Base-by-base conservation (phyloP, 257 asterid species). In the Fraxinus americana region DNA sequence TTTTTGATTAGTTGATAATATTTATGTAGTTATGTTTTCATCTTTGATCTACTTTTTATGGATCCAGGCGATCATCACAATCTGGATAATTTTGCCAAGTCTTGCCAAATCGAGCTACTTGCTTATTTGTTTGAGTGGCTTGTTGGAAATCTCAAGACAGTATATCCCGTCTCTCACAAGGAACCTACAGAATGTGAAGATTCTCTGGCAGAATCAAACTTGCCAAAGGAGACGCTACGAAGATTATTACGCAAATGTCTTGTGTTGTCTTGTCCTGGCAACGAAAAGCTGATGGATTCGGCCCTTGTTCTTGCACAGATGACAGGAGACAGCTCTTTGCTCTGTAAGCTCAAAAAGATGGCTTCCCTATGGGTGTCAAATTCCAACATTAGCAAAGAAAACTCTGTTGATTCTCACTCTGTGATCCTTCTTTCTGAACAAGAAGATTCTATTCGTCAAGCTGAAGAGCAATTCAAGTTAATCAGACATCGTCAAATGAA, bases 231-330 rank as follows among this genome's bases (percentile, higher is more conserved):
- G 73, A 83, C 88, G 10, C 73, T 85, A 19, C 71, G 65, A 1
- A 88, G 87, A 65, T 80, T 94, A 50, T 82, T 94, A 9, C 88
- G 77, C 16, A 95, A 88, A 86, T 91, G 97, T 36, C 92, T 95
- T 11, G 66, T 84, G 77, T 41, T 85, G 54, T 87, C 90, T 57
- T 77, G 87, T 78, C 78, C 87, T 21, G 76, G 83, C 54, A 87
- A 88, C 87, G 82, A 82, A 63, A 84, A 67, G 71, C 82, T 93
- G 71, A 82, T 80, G 82, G 41, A 25, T 23, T 87, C 97, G 0
- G 86, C 91, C 63, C 74, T 87, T 35, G 48, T 79, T 71, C 92
- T 93, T 75, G 96, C 94, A 35, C 85, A 69, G 7, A 82, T 87
- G 67, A 80, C 77, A 30, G 93, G 89, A 45, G 90, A 86, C 71